Base-by-base conservation (phyloP, 176 grass and related monocot genomes). In the Oryza nivara region DNA sequence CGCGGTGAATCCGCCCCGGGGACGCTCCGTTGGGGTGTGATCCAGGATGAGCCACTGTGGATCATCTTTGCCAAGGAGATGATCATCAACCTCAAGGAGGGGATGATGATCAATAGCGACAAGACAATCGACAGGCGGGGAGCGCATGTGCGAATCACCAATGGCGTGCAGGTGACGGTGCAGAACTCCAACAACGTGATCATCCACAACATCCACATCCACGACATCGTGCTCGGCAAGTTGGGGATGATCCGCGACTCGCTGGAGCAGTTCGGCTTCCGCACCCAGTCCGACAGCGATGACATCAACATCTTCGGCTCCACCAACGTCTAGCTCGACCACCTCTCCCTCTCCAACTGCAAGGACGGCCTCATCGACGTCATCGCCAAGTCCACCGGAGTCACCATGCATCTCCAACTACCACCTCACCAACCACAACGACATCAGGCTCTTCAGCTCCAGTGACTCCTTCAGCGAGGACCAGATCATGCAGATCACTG, bases 91-190 rank as follows among this genome's bases (percentile, higher is more conserved):
- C 94, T 97, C 66, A 88, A 85, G 26, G 88, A 97, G 87, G 94
- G 92, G 83, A 88, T 97, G 46, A 73, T 97, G 19, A 80, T 94
- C 4, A n/a, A 23, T 17, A 83, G 83, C 86, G 76, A 97, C 86
- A 97, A 97, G 75, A 97, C 94, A 11, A 82, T 97, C 77, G 94
- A 97, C 68, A 90, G 83, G 0, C 90, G 94, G 26, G 94, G 94
- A 14, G 92, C 44, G 34, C 88, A 92, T 32, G 92, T 97, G 82
- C 92, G 84, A 64, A 85, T 97, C 82, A 9, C 80, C 47, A 68
- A 86, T 34, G 94, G 92, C 11, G 88, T 83, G 22, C 84, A 94
- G 82, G 2, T 97, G 4, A 97, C 88, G 7, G 13, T 97, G 48
- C 94, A 97, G 83, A 67, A 77, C 61, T 11, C 74, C 11, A 70